Conservation (phyloP, 805 yeast species). For the Metschnikowia anglica region DNA sequence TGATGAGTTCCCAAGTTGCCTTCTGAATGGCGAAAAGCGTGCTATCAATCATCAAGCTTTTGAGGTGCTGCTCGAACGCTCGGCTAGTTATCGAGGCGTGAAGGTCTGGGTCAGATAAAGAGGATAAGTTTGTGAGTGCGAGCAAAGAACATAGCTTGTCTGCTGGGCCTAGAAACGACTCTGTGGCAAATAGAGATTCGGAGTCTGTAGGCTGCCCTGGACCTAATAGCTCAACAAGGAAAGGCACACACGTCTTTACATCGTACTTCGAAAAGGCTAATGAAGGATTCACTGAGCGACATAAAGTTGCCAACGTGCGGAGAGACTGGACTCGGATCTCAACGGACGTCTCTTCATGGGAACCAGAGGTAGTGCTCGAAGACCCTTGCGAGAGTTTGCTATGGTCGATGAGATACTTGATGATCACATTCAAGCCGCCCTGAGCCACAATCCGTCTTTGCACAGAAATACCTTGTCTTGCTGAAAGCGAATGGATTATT, state of each 20-base stretch:
- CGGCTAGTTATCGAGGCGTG: conserved; percentile 42
- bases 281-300: conserved; percentile 45
- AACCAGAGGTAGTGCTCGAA: not conserved
- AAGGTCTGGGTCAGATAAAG: conserved; percentile 41
- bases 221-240: conserved; percentile 47
- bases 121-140: conserved; percentile 67
- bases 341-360: conserved; percentile 2
- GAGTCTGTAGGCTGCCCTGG: conserved; percentile 22
- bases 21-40: conserved; percentile 49
- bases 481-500: conserved; percentile 37
- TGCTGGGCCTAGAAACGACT: conserved; percentile 25
- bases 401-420: conserved; percentile 38
- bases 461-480: conserved; percentile 23
- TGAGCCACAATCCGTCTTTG: conserved; percentile 44
- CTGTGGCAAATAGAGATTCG: not conserved
- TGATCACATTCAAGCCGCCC: conserved; percentile 42
- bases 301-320: conserved; percentile 43
- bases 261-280: conserved; percentile 42
- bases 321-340: conserved; percentile 35
- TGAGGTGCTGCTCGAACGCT: conserved; percentile 46
- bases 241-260: conserved; percentile 45
- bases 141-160: conserved; percentile 57
- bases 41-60: conserved; percentile 40
- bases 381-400: conserved; percentile 26
- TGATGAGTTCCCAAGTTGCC: conserved; percentile 61